Base-by-base conservation (phyloP, 495 filamentous ascomycete species). In the Oidiodendron maius region DNA sequence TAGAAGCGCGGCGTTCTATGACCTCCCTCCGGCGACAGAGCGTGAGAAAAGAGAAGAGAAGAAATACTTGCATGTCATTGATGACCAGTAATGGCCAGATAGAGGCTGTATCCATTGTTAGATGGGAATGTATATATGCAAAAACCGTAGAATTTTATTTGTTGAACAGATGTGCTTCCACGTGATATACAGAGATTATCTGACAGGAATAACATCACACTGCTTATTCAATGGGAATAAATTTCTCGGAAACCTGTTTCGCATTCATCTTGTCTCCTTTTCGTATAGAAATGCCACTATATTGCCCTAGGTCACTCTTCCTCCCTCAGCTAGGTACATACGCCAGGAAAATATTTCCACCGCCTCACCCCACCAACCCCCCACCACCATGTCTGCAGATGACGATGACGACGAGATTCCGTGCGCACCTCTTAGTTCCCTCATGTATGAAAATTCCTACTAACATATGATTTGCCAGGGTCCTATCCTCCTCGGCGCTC, bases 31-130 rank as follows among this genome's bases (percentile, higher is more conserved):
- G 26, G 81, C 87, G 59, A 96, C 91, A 15, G 90, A 96, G 77
- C 84, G 83, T 61, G 93, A 99, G 77, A 90, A 81, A 74, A 77
- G 76, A 59, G 91, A 96, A 65, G 91, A 99, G 69, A 91, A 78
- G 78, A 91, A 95, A 76, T 99, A 91, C 66, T 63, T 97, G 63
- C 94, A 97, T 62, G 87, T 97, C 59, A 74, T 91, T 56, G 88
- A 96, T 60, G 84, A 93, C 64, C 81, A 93, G 71, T 91, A 82
- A 58, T 37, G 30, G 9, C 39, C 23, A 15, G 34, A 28, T 17
- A n/a, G 34, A 30, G 26, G 12, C 5, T 30, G 26, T 30, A 30
- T 30, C 26, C 26, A 30, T 12, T 17, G 46, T 44, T 56, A 38
- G 34, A 46, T 37, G 18, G n/a, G 17, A 45, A 23, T 52, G 55